phyloP scores from a whole-genome alignment of 2,329 filamentous ascomycete species.

The Pestalotiopsis sp. region DNA sequence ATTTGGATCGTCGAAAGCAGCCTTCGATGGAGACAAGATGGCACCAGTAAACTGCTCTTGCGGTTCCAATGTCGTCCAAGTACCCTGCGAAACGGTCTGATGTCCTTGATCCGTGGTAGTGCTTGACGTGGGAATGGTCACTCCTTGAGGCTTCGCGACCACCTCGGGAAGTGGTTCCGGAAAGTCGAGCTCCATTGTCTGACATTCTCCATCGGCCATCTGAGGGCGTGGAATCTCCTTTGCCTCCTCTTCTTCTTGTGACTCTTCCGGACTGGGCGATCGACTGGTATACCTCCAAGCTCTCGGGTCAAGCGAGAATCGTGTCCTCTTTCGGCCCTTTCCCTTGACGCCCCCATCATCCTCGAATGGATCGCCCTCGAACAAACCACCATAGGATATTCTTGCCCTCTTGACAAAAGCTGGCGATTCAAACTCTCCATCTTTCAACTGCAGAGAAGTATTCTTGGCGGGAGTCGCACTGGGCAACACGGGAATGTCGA shows the following conservation, averaged over 20 bases:
- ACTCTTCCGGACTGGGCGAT: conserved; percentile 70
- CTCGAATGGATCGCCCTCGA: conserved; percentile 72
- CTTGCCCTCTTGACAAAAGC: conserved; percentile 76
- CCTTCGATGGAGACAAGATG: not conserved
- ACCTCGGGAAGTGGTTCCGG: conserved; percentile 15
- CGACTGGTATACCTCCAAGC: conserved; percentile 77
- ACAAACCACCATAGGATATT: conserved; percentile 69
- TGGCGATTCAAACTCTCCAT: conserved; percentile 72
- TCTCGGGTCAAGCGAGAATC: conserved; percentile 67
- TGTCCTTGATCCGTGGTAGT: conserved; percentile 13
- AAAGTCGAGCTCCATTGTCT: conserved; percentile 40
- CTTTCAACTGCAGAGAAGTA: conserved; percentile 37
- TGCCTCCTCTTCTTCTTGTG: conserved; percentile 25
- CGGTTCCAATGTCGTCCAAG: conserved; percentile 4
- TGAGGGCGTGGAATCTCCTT: conserved; percentile 24
- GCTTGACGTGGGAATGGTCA: not conserved
- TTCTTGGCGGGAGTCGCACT: conserved; percentile 30
- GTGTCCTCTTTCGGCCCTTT: conserved; percentile 70
- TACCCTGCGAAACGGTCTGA: not conserved
- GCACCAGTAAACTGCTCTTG: not conserved
- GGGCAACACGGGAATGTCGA: conserved; percentile 2
- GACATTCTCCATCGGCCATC: conserved; percentile 42
- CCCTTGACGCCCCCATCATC: conserved; percentile 65
- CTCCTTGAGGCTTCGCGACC: not conserved
- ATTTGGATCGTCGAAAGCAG: not conserved